Evolutionary conservation across 805 yeast species (phyloP).

Genomic region (Ascoidea asiatica): DNA sequence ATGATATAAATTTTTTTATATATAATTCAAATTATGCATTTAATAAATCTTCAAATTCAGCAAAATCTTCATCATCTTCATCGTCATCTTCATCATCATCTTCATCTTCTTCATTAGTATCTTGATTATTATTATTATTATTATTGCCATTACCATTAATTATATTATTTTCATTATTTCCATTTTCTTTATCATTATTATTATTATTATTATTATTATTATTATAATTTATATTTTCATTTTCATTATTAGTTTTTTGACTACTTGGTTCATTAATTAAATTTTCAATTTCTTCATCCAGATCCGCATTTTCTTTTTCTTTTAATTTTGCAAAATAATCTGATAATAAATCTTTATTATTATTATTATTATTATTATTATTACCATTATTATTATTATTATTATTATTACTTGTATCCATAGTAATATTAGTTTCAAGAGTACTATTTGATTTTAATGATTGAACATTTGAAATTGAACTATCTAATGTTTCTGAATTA

Average conservation of each 20-base stretch:
- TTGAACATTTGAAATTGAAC: not conserved
- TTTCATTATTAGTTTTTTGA: not conserved
- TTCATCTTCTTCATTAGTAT: conserved; percentile 33
- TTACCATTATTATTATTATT: conserved; percentile 12
- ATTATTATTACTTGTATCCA: conserved; percentile 6
- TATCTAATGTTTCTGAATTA: too few species aligned
- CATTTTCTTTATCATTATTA: not conserved
- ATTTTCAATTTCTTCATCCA: too few species aligned
- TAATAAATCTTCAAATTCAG: conserved; percentile 18
- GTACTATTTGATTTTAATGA: not conserved
- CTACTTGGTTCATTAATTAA: too few species aligned
- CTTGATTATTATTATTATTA: too few species aligned
- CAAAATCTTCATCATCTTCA: conserved; percentile 27
- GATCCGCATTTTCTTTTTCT: conserved; percentile 49
- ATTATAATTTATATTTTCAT: too few species aligned
- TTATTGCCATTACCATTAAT: not conserved
- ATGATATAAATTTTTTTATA: too few species aligned
- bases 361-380: conserved; percentile 1
- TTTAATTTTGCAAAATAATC: conserved; percentile 70
- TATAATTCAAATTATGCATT: not conserved
- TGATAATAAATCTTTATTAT: conserved; percentile 49
- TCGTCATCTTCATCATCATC: conserved; percentile 40
- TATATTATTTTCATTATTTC: not conserved
- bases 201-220: too few species aligned
- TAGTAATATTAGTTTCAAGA: conserved; percentile 5